These are phyloP conservation scores for Spizellomyces sp. DNA, from an alignment of 192 early-diverging fungal genomes.

Conservation along the genomic window DNA sequence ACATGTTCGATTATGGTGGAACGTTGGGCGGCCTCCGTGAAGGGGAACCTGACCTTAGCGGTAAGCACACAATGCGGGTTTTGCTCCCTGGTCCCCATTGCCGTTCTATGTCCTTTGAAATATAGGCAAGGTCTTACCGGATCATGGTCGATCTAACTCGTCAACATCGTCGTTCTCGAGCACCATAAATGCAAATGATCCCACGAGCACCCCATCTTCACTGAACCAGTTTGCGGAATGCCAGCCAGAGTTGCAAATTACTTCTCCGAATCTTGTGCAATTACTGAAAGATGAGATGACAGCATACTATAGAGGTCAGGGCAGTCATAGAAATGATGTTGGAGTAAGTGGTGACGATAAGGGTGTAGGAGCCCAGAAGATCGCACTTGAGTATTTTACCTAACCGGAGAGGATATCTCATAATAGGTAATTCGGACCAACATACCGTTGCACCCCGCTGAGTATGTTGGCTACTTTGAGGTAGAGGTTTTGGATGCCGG, in stretches of 20 bases:
- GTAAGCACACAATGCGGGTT: no score
- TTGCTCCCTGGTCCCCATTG: no score
- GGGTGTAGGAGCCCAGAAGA: not conserved
- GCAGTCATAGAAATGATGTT: not conserved
- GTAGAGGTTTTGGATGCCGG: constrained; percentile 12
- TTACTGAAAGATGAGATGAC: not conserved
- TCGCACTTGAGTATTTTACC: not conserved
- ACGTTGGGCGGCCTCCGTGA: no score
- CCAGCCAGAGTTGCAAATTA: not conserved
- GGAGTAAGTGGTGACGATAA: not conserved
- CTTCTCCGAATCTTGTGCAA: not conserved
- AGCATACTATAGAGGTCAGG: constrained; percentile 1
- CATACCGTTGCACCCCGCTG: not conserved
- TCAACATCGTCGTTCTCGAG: no score
- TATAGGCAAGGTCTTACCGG: no score
- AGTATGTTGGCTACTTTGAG: constrained; percentile 7
- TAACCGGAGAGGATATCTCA: not conserved
- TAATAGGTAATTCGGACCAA: constrained; percentile 6
- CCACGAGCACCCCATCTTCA: no score
- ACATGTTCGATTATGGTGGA: no score
- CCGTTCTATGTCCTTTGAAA: no score
- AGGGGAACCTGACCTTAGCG: no score
- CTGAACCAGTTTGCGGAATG: not conserved
- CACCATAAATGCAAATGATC: no score
- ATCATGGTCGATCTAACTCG: no score